Conservation (phyloP, 2,329 filamentous ascomycete genomes). For the Scopulariopsis brevicaulis region DNA sequence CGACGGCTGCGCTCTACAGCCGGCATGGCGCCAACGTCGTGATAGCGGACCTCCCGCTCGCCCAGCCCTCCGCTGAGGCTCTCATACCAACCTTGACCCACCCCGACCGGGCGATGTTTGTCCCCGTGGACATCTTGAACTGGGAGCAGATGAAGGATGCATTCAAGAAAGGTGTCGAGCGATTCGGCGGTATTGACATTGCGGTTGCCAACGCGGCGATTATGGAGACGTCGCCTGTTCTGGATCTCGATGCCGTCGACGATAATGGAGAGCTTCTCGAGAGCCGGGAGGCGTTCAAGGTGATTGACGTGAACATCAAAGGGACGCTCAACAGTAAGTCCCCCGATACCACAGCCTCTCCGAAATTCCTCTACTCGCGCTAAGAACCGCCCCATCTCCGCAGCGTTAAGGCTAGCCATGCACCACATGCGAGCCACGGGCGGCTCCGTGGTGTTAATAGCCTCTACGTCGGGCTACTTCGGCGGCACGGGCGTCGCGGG, state of each 20-base stretch:
- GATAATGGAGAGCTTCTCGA: slow-evolving; percentile 29
- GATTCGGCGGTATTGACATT: slow-evolving; percentile 36
- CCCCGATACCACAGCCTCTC: not conserved
- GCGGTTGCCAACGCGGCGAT: slow-evolving; percentile 52
- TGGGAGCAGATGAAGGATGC: slow-evolving; percentile 1
- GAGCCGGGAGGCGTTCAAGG: slow-evolving; percentile 1
- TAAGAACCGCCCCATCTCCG: not conserved
- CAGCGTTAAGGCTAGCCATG: not conserved
- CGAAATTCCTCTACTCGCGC: not conserved
- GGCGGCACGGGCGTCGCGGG: slow-evolving; percentile 8
- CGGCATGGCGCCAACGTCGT: slow-evolving; percentile 4
- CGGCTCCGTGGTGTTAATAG: slow-evolving; percentile 9
- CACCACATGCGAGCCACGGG: not conserved
- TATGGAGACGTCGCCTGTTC: slow-evolving; percentile 40
- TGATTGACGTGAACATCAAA: slow-evolving; percentile 11
- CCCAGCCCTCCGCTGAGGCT: not conserved
- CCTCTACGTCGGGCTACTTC: slow-evolving; percentile 11
- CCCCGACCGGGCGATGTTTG: not conserved
- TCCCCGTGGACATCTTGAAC: not conserved
- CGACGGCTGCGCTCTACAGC: slow-evolving; percentile 2
- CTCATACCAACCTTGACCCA: not conserved
- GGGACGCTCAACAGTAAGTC: slow-evolving; percentile 10
- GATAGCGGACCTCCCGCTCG: not conserved
- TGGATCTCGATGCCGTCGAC: slow-evolving; percentile 40
- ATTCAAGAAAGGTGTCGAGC: slow-evolving; percentile 33